phyloP scores from a whole-genome alignment of 495 filamentous ascomycete genomes.

The Platismatia glauca region DNA sequence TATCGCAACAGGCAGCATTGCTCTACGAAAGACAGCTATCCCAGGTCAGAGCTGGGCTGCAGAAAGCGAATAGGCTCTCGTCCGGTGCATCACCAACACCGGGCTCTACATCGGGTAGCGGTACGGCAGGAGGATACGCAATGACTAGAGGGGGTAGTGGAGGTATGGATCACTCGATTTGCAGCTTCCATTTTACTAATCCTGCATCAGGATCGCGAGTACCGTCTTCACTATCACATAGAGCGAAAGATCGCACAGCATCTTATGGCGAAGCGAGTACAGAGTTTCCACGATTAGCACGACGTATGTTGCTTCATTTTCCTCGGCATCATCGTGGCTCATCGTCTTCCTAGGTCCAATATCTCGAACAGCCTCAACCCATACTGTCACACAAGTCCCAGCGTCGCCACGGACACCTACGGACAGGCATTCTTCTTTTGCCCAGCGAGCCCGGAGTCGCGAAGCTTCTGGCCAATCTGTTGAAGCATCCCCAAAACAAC shows the following conservation, averaged over 20 bases:
- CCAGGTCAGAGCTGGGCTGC: conserved; percentile 84
- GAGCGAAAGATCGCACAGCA: conserved; percentile 48
- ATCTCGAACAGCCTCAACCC: conserved; percentile 38
- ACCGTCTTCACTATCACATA: conserved; percentile 54
- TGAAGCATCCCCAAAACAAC: conserved; percentile 13
- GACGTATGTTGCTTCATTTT: not conserved
- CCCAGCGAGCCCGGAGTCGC: conserved; percentile 15
- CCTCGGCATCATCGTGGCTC: not conserved
- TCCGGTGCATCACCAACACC: conserved; percentile 39
- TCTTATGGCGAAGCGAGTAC: conserved; percentile 21
- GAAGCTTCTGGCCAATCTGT: conserved; percentile 14
- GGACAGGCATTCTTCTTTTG: conserved; percentile 8
- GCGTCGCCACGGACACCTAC: conserved; percentile 8
- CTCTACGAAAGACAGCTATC: conserved; percentile 85
- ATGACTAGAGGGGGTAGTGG: conserved; percentile 51
- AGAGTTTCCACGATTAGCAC: conserved; percentile 1
- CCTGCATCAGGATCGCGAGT: conserved; percentile 39
- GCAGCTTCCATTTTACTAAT: conserved; percentile 12
- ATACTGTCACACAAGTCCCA: conserved; percentile 35
- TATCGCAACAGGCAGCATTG: conserved; percentile 91
- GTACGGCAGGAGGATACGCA: conserved; percentile 43
- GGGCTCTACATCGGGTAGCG: conserved; percentile 42
- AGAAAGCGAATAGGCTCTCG: conserved; percentile 52
- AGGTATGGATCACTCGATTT: conserved; percentile 33
- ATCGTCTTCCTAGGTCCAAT: conserved; percentile 22